Conservation (phyloP, 306 rosid genomes). For the Rosa multiflora region DNA sequence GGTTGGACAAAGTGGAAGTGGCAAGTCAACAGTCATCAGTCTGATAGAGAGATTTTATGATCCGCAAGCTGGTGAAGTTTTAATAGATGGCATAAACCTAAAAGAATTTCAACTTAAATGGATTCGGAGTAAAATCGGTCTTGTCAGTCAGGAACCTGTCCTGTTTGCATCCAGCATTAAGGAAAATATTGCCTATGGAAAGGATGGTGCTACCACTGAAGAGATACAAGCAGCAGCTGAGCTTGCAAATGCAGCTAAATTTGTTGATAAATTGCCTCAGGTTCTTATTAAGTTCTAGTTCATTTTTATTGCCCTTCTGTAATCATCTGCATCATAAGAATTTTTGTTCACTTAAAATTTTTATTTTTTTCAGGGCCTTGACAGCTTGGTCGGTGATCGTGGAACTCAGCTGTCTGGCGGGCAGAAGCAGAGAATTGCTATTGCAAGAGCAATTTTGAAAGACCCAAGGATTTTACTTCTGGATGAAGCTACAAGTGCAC, state of each 20-base stretch:
- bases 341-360: conserved; percentile 9
- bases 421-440: conserved; percentile 88
- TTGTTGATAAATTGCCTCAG: conserved; percentile 84
- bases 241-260: conserved; percentile 88
- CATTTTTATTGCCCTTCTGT: not conserved
- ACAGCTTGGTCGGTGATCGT: conserved; percentile 88
- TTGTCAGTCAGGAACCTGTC: conserved; percentile 93
- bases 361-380: conserved; percentile 55
- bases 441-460: conserved; percentile 87
- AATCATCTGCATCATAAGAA: not conserved
- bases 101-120: conserved; percentile 81
- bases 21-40: conserved; percentile 83
- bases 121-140: conserved; percentile 92
- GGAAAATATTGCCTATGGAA: conserved; percentile 89
- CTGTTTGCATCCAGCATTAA: conserved; percentile 77
- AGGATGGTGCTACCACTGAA: conserved; percentile 74
- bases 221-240: conserved; percentile 74
- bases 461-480: conserved; percentile 78
- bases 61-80: conserved; percentile 73
- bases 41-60: conserved; percentile 89
- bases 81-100: conserved; percentile 71
- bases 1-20: conserved; percentile 97
- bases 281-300: conserved; percentile 32
- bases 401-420: conserved; percentile 94
- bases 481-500: conserved; percentile 96